Conservation (phyloP, 805 yeast species). For the Hanseniaspora nectarophila region DNA sequence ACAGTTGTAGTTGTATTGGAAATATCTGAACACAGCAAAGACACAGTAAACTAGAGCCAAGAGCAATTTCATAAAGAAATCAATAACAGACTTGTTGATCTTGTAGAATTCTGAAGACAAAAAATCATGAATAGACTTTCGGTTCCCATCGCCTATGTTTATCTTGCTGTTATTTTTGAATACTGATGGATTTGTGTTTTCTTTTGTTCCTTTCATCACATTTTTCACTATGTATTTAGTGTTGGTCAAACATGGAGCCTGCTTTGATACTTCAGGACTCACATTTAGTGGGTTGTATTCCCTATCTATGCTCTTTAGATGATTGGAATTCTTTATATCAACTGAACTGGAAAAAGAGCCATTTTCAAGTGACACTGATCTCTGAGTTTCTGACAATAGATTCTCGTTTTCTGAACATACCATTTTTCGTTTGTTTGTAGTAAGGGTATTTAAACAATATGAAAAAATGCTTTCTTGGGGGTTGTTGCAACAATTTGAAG, state of each 20-base stretch:
- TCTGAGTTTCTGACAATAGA: background rate
- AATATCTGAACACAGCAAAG: slow-evolving; percentile 44
- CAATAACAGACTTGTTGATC: slow-evolving; percentile 16
- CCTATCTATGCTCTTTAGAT: background rate
- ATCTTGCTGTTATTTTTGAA: background rate
- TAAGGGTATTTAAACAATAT: background rate
- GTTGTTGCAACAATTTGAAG: no score
- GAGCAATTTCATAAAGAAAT: slow-evolving; percentile 35
- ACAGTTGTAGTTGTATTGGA: slow-evolving; percentile 42
- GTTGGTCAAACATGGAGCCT: slow-evolving; percentile 1
- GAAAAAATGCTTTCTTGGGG: no score
- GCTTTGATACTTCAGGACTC: slow-evolving; percentile 5
- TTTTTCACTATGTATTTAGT: background rate
- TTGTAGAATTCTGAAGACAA: slow-evolving; percentile 12
- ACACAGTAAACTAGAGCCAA: slow-evolving; percentile 43
- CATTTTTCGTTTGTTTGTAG: background rate
- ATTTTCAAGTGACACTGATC: no score
- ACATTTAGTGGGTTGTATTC: slow-evolving; percentile 15
- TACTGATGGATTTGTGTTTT: background rate
- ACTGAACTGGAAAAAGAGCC: background rate
- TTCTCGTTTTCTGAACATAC: background rate
- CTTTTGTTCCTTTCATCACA: background rate
- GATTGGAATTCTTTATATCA: background rate
- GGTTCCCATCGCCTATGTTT: slow-evolving; percentile 5
- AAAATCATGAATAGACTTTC: slow-evolving; percentile 10